Base-by-base conservation (phyloP, 352 stramenopile genomes). In the Nothophytophthora sp. region DNA sequence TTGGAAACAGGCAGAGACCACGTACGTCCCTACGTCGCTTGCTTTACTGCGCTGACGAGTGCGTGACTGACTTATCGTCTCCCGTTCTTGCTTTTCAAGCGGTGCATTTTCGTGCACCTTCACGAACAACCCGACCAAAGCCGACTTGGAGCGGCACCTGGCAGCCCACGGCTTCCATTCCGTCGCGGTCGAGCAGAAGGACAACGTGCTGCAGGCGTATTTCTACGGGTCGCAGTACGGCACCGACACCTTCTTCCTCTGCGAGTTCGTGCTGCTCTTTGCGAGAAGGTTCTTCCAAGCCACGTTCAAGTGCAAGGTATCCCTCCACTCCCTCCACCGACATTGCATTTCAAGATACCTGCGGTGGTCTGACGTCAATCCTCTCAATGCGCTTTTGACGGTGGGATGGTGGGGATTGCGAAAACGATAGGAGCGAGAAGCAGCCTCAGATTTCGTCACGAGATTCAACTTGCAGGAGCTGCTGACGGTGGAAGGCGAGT, bases 261-360 rank as follows among this genome's bases (percentile, higher is more conserved):
- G 76, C 40, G 82, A 92, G 60, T 92, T 92, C 37, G 75, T 92
- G 22, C 60, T 92, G 34, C 70, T 92, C 18, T 87, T 72, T 46
- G 60, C 75, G 24, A 65, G 82, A 2, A 67, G 68, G n/a, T 92
- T 90, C 58, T 92, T 92, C 64, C 79, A 90, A 42, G 76, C 79
- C 18, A 90, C 79, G 1, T 92, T 92, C 63, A 92, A 92, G 39
- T 90, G 79, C 76, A 70, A 77, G 73, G 82, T 90, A 56, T 24
- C 55, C 50, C n/a, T n/a, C 44, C 18, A 29, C 9, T 32, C 37
- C 28, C 20, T 56, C 28, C 22, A 29, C 24, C n/a, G 18, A 20
- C 30, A 41, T 18, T 34, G n/a, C 13, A n/a, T n/a, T 32, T 15
- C 25, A 7, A 43, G 13, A 60, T 37, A 35, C 25, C 36, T 22